Evolutionary conservation across 2,329 filamentous ascomycete species (phyloP), one percentile per base, ranked within the genome.

Genomic region (Penicillium occitanis): DNA sequence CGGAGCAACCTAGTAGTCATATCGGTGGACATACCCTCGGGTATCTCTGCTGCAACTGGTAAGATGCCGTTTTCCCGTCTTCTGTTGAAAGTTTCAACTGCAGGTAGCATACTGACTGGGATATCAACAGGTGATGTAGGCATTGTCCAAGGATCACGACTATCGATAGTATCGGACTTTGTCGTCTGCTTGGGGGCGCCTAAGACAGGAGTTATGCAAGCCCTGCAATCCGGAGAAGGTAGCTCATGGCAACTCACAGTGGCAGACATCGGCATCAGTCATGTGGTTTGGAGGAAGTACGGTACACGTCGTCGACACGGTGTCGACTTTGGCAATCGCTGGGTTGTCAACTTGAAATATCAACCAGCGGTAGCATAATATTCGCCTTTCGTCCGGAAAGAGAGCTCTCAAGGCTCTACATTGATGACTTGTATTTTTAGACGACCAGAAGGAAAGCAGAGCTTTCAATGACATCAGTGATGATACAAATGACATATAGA

Each of bases 11-110:
- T 92, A 0, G 88, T 90, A 66, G 90, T 95, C 2, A 81, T 99
- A 22, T 91, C 93, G 0, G 87, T 99, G n/a, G 94, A 97, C 75
- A 88, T 96, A 5, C 95, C 95, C 0, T 94, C 91, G 0, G 95
- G 95, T 5, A 88, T 97, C 60, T 92, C 94, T 69, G 92, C 91
- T 2, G 88, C 88, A 0, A 89, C 88, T 46, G 92, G 92, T 72
- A 86, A 85, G 74, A 59, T 33, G 19, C 40, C 59, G 6, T 50
- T 30, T 14, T n/a, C 51, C 7, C 13, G 2, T 35, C 5, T 5
- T 40, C 11, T 46, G 3, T n/a, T 59, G 35, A 5, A 33, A 6
- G 4, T 17, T 42, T 17, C 10, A n/a, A 30, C 8, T 19, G 11
- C 22, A 35, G 46, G 14, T 8, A 25, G 46, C 2, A 25, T 48